Evolutionary conservation across 805 yeast genomes (phyloP), one percentile per base, ranked within the genome.

Genomic region (Kodamaea jinghongensis): DNA sequence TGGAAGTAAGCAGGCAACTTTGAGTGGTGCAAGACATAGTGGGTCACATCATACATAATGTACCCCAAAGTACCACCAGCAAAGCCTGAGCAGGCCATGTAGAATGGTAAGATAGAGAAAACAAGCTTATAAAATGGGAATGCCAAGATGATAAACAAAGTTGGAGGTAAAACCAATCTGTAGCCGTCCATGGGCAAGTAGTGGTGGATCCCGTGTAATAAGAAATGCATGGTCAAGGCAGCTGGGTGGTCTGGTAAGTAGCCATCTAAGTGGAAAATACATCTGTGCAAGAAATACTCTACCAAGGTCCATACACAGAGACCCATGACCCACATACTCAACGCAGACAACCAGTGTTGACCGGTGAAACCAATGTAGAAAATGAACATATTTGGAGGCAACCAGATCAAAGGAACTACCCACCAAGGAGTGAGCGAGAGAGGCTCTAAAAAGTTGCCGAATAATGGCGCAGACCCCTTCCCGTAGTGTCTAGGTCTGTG

Each of bases 401-500:
- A 61, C 98, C 99, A 95, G 17, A 88, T 50, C 1, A 68, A 44
- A 12, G 99, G 99, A 14, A 93, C 84, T 16, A 88, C 84, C 76
- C 81, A 93, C 98, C 98, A 93, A 9, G 97, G 83, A 3, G 99
- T 93, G 55, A 83, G 71, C 6, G 95, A 80, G 17, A 93, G 58
- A 4, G 97, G 97, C 65, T 93, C 99, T 44, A 93, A 69, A 62
- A 91, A 86, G 64, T 90, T 89, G 35, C 99, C 99, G 63, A 93
- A 93, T 39, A 93, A 61, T 5, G 90, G 96, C 9, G 99, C 99
- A 3, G 96, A 87, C 8, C 96, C 97, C 59, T 89, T 82, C 49
- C 98, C 98, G 59, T 90, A 93, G 63, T 93, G 99, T 60, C 99
- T 82, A 39, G 99, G 99, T 65, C 97, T 81, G 63, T 93, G 99